Evolutionary conservation across 495 filamentous ascomycete genomes (phyloP), one percentile per base, ranked within the genome.

Genomic region (Aspergillus bertholletiae): DNA sequence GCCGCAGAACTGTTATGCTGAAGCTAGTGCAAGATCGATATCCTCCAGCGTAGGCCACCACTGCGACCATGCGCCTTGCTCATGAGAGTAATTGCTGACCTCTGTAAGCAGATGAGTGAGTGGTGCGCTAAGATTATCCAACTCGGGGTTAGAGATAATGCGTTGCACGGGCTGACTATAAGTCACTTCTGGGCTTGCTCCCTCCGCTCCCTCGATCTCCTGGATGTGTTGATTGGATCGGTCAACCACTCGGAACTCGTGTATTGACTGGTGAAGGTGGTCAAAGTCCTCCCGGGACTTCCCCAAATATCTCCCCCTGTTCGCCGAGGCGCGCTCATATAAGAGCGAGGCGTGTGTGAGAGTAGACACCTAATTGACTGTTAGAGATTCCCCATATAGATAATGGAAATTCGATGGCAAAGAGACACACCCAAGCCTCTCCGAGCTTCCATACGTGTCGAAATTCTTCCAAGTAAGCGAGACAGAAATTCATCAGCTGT

Each of bases 241-340:
- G 23, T 63, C 60, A 35, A 59, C 53, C 2, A 63, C 60, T 2
- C 60, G 60, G 21, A 63, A 63, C 40, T 65, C 62, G 44, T 62
- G 59, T 5, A 65, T 55, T 3, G 62, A 65, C 37, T 62, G 57
- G 39, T 62, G 56, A 11, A 65, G 40, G 27, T 55, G 34, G 15
- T 59, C 46, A 18, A 65, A 65, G 34, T 65, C 62, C 3, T 39
- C 51, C n/a, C 59, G 50, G 2, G 59, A 51, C 27, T 59, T 65
- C 9, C 62, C 62, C 26, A 51, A 49, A 26, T 62, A 65, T 30
- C 56, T 53, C 8, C 49, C 49, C 32, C 50, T 48, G 30, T 65
- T 54, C 1, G 56, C 43, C 3, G 54, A 54, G 3, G 62, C 62
- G 44, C 59, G 49, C 32, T 62, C 37, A 18, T 65, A 65, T 22